These are phyloP conservation scores for Penstemon eatonii DNA, from an alignment of 257 asterid species.

Conservation along the genomic window DNA sequence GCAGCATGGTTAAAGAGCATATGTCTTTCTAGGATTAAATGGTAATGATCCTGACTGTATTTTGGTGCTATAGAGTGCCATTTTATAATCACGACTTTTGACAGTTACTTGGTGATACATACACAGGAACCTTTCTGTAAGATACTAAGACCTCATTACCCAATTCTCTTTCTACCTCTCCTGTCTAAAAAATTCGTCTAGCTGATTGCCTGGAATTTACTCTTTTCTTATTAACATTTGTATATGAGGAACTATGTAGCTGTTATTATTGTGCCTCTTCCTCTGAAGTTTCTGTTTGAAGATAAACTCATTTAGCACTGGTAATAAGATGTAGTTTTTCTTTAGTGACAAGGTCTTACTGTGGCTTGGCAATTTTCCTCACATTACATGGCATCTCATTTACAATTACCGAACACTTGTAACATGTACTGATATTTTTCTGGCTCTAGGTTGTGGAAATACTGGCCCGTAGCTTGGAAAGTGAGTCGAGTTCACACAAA, in stretches of 20 bases:
- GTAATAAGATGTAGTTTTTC: neutral
- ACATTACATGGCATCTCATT: neutral
- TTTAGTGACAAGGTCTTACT: neutral
- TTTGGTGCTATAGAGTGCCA: slow-evolving; percentile 14
- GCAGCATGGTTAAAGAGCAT: neutral
- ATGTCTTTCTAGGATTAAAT: slow-evolving; percentile 18
- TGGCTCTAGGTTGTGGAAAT: slow-evolving; percentile 78
- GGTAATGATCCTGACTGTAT: neutral
- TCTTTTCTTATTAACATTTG: neutral
- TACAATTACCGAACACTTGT: neutral
- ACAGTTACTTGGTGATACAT: neutral
- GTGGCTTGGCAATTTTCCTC: neutral
- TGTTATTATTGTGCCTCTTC: neutral
- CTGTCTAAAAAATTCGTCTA: slow-evolving; percentile 6
- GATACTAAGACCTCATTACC: slow-evolving; percentile 6
- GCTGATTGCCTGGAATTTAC: neutral
- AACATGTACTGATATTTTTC: slow-evolving; percentile 25
- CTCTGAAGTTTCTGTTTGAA: too few relatives aligned
- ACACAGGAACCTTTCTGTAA: slow-evolving; percentile 3
- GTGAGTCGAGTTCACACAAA: slow-evolving; percentile 61
- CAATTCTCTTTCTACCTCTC: neutral
- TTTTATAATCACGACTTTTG: slow-evolving; percentile 12
- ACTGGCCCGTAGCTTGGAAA: slow-evolving; percentile 42
- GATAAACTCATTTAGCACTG: neutral
- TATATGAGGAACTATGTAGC: slow-evolving; percentile 10